Conservation (phyloP, 768 basidiomycete species). For the Gloeopeniophorella convolvens region DNA sequence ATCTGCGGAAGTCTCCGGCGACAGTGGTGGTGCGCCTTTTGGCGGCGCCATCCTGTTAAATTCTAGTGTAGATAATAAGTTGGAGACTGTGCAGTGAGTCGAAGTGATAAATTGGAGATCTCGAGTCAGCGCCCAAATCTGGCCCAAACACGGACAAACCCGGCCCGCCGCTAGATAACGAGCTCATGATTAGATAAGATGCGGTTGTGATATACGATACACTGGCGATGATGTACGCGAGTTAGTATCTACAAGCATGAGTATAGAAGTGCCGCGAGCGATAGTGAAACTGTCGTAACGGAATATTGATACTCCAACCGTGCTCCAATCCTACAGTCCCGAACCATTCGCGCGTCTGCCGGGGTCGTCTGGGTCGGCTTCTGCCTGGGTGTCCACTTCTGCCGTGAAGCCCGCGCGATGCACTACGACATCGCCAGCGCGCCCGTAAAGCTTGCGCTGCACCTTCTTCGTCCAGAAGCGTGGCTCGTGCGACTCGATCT, state of each 20-base stretch:
- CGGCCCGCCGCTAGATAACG: not conserved
- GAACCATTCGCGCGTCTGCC: too few species aligned
- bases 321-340: too few species aligned
- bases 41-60: conserved; percentile 14
- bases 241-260: too few species aligned
- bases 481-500: conserved; percentile 9
- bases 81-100: too few species aligned
- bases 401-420: conserved; percentile 5
- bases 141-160: not conserved
- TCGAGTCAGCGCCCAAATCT: conserved; percentile 1
- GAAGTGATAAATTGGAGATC: too few species aligned
- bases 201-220: too few species aligned
- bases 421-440: conserved; percentile 11
- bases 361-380: not conserved
- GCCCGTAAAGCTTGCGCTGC: conserved; percentile 5
- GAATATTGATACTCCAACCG: too few species aligned
- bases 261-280: too few species aligned
- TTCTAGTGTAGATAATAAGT: not conserved
- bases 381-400: not conserved
- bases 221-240: too few species aligned
- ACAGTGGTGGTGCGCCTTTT: not conserved
- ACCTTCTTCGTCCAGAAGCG: conserved; percentile 8
- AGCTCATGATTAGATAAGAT: too few species aligned
- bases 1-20: conserved; percentile 35
- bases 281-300: too few species aligned